Percentiles rank a stretch among this genome's conserved stretches.
phyloP scores from a whole-genome alignment of 2,329 filamentous ascomycete species.

The Mollisia scopiformis region DNA sequence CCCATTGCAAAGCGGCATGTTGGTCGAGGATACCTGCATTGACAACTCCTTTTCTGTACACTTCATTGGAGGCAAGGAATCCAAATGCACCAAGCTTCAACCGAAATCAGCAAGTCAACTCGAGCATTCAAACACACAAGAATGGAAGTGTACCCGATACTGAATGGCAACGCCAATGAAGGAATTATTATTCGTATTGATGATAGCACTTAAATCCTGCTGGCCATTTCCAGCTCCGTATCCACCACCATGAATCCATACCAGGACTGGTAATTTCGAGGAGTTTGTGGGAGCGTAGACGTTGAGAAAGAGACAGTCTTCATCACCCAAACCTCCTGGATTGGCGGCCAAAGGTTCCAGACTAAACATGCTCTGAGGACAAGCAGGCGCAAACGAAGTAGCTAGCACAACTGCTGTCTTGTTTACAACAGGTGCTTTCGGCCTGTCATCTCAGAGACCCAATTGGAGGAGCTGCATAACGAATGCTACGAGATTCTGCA shows the following conservation, averaged over 20 bases:
- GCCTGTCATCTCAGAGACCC: neutral
- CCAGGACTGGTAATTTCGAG: slow-evolving; percentile 57
- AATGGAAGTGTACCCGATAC: neutral
- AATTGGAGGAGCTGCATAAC: neutral
- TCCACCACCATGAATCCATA: slow-evolving; percentile 71
- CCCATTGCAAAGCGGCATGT: slow-evolving; percentile 49
- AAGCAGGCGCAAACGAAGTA: neutral
- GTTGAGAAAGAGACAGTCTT: neutral
- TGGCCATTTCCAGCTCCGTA: slow-evolving; percentile 47
- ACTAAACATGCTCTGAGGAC: neutral
- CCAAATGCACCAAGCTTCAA: neutral
- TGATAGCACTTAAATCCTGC: neutral
- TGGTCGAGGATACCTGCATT: slow-evolving; percentile 43
- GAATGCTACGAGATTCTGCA: neutral
- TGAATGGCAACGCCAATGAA: slow-evolving; percentile 36
- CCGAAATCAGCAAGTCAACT: neutral
- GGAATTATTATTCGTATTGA: slow-evolving; percentile 9
- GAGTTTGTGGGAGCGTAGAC: neutral
- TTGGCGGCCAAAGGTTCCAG: neutral
- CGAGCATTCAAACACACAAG: slow-evolving; percentile 15
- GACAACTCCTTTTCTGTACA: slow-evolving; percentile 40
- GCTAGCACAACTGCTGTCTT: neutral
- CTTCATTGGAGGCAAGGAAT: slow-evolving; percentile 45
- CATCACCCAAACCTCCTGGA: neutral
- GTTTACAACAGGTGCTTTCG: neutral